Base-by-base conservation (phyloP, 768 basidiomycete genomes). In the Trametes villosa region DNA sequence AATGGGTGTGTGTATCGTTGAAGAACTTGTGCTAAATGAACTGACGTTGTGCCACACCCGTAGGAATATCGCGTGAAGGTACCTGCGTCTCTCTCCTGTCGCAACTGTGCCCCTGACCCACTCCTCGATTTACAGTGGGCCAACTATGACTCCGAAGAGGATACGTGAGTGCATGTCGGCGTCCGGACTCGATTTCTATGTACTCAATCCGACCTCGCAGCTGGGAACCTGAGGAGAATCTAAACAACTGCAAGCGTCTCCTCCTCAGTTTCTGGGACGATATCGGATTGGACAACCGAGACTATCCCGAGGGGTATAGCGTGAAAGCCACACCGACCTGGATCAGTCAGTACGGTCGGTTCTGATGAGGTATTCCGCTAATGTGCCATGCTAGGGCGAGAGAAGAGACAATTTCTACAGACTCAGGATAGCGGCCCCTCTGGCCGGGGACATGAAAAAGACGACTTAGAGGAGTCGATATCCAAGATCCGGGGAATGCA, bases 41-140 rank as follows among this genome's bases (percentile, higher is more conserved):
- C n/a, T n/a, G n/a, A n/a, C n/a, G n/a, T n/a, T n/a, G n/a, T n/a
- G n/a, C n/a, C n/a, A n/a, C n/a, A 4, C 22, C 6, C 7, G 31
- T 45, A 86, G 89, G 83, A 88, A 73, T 91, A 91, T 65, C 69
- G 67, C 53, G 88, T 91, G 40, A 90, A 90, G 79, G 89, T 89
- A 60, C 7, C 20, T 4, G 13, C 34, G 13, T 22, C 24, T 7
- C 20, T 3, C 20, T 22, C 15, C 7, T 24, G 5, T 24, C 4
- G 48, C 6, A 36, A 15, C n/a, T 8, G 2, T 7, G 12, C 13
- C 9, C 12, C 12, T n/a, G 9, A 20, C 33, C 22, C 13, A 31
- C 27, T 18, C 30, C 13, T 9, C 22, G 9, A 7, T 13, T 27
- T n/a, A 31, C 56, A 91, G 89, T 91, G 89, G 89, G 84, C 79